phyloP scores from a whole-genome alignment of 139 green algal species.

The Chara braunii region DNA sequence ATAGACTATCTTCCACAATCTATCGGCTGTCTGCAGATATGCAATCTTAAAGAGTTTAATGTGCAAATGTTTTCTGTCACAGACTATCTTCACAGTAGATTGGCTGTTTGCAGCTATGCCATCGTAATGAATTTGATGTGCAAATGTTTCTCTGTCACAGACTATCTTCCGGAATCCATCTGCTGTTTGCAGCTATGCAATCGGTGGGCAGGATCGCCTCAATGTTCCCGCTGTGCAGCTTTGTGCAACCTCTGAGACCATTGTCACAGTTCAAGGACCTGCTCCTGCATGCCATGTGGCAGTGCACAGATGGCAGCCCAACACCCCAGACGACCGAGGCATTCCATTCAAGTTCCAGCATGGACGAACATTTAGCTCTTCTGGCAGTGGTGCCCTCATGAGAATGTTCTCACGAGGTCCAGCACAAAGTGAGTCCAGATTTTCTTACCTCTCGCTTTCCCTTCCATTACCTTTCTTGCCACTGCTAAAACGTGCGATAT shows the following conservation, averaged over 20 bases:
- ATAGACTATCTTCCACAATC: constrained; percentile 25
- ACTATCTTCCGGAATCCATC: constrained; percentile 25
- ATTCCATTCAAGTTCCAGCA: constrained; percentile 24
- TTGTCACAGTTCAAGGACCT: constrained; percentile 18
- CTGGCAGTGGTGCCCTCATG: constrained; percentile 2
- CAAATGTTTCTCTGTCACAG: neutral
- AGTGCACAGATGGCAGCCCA: constrained; percentile 23
- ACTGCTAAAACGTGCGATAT: neutral
- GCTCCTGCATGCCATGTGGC: constrained; percentile 30
- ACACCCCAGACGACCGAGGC: constrained; percentile 32
- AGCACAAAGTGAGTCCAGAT: neutral
- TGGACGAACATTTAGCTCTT: neutral
- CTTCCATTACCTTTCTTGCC: neutral
- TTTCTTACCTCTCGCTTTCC: neutral
- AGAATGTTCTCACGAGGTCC: constrained; percentile 1
- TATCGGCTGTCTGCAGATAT: constrained; percentile 6
- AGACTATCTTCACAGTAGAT: constrained; percentile 24
- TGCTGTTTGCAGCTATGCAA: constrained; percentile 4
- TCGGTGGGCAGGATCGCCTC: constrained; percentile 3
- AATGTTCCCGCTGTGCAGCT: constrained; percentile 20
- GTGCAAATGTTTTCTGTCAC: constrained; percentile 2
- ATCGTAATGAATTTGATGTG: no score
- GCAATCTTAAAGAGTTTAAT: constrained; percentile 21
- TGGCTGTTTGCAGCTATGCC: no score
- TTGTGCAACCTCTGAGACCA: constrained; percentile 8